Evolutionary conservation across 2,329 filamentous ascomycete genomes (phyloP).

Genomic region (Elsinoe perseae): DNA sequence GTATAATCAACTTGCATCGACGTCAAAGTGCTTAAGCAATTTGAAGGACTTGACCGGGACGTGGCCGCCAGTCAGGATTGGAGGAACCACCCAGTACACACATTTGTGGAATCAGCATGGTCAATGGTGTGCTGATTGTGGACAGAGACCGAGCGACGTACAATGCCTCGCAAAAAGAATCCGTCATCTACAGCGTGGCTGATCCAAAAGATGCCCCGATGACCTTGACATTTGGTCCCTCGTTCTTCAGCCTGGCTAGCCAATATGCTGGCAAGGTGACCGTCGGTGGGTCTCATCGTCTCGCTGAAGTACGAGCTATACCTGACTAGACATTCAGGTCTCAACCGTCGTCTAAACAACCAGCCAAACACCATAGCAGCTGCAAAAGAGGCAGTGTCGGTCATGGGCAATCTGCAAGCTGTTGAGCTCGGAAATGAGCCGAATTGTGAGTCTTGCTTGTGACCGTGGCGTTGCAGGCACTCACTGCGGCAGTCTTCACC

Average conservation of each 20-base stretch:
- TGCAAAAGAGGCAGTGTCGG: constrained; percentile 37
- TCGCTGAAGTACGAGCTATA: no score
- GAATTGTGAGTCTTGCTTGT: constrained; percentile 28
- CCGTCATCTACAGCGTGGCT: constrained; percentile 47
- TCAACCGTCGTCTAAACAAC: constrained; percentile 49
- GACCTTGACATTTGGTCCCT: constrained; percentile 46
- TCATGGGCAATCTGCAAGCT: constrained; percentile 29
- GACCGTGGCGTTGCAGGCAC: background rate
- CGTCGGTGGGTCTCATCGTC: constrained; percentile 28
- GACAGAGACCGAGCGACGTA: constrained; percentile 10
- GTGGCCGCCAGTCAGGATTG: constrained; percentile 13
- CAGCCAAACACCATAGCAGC: constrained; percentile 49
- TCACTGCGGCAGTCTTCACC: constrained; percentile 16
- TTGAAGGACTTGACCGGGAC: constrained; percentile 7
- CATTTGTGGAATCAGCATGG: background rate
- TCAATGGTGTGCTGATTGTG: background rate
- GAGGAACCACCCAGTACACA: constrained; percentile 11
- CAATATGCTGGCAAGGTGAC: constrained; percentile 45
- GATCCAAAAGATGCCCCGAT: constrained; percentile 42
- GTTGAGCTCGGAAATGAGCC: constrained; percentile 18
- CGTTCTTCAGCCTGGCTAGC: constrained; percentile 45
- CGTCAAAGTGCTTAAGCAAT: constrained; percentile 7
- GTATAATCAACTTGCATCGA: constrained; percentile 4
- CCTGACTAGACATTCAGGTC: constrained; percentile 23
- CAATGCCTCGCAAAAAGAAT: constrained; percentile 23